Conservation (phyloP, 192 early-diverging fungal genomes). For the Glomus cerebriforme region DNA sequence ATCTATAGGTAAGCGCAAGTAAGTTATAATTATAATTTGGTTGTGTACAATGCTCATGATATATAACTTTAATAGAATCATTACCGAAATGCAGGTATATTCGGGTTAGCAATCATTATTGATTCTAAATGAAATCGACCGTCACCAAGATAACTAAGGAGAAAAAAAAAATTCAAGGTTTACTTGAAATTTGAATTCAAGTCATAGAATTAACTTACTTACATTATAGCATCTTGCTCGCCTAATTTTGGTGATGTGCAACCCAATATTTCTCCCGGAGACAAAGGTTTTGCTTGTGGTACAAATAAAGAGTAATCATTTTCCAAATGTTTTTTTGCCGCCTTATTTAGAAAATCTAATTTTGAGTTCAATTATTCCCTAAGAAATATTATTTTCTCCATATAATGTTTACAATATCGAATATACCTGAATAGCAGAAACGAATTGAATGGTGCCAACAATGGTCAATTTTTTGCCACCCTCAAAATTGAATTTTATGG, state of each 20-base stretch:
- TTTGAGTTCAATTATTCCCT: background rate
- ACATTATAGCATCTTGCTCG: slow-evolving; percentile 78
- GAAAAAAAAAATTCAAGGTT: background rate
- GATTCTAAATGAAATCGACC: slow-evolving; percentile 98
- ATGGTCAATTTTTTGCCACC: slow-evolving; percentile 72
- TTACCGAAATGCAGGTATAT: slow-evolving; percentile 80
- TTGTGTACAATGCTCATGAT: background rate
- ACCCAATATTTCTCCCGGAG: slow-evolving; percentile 93
- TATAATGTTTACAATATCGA: background rate
- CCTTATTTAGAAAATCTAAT: slow-evolving; percentile 29
- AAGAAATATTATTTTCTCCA: too few relatives aligned
- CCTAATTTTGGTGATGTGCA: slow-evolving; percentile 89
- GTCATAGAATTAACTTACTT: slow-evolving; percentile 27
- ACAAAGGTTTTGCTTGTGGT: slow-evolving; percentile 93
- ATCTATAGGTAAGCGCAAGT: slow-evolving; percentile 39
- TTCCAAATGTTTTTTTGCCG: slow-evolving; percentile 60
- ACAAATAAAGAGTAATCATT: slow-evolving; percentile 69
- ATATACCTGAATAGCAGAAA: slow-evolving; percentile 77
- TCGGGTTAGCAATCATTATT: slow-evolving; percentile 98
- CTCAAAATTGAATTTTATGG: slow-evolving; percentile 85
- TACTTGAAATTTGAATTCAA: too few relatives aligned
- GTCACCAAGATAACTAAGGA: slow-evolving; percentile 74
- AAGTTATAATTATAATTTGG: background rate
- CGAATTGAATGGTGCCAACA: slow-evolving; percentile 96
- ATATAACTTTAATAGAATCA: background rate